Base-by-base conservation (phyloP, 177 flowering plant species). In the Telopea speciosissima region DNA sequence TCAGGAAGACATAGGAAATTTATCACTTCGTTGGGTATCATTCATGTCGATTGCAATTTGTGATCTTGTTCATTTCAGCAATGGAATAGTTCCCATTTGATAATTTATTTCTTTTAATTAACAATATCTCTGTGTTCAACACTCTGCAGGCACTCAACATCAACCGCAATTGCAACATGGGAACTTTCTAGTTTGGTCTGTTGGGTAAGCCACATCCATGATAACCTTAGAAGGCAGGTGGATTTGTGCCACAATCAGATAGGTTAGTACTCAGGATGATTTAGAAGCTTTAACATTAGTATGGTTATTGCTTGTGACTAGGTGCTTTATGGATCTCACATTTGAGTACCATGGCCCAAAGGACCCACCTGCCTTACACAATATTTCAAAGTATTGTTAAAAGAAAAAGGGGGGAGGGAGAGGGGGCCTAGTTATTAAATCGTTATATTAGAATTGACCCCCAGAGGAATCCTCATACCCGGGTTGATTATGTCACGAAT, bases 181-280 rank as follows among this genome's bases (percentile, higher is more conserved):
- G 90, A 86, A 73, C 81, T 93, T 60, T 77, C 79, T 36, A 86
- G 88, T 77, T 78, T 91, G 79, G 79, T 63, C 23, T 54, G 42
- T 66, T 84, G 72, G 76, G 52, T 91, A 68, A 81, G 73, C 70
- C 66, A 65, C 68, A 76, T 86, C 28, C 69, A 72, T 58, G 68
- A 63, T 68, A 69, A 63, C 44, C 83, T 93, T 65, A 81, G 74
- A 24, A 73, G 28, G 72, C 81, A 80, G 44, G 79, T 89, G 73
- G 85, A 86, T 65, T 24, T 40, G 36, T 88, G 85, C 68, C 74
- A 79, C 65, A 81, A 76, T 54, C 81, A 76, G 66, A 84, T 80
- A 85, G 98, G 98, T 91, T 1, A 63, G 65, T 70, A 31, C 23
- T 71, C 11, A 0, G 24, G 40, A 71, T 49, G 3, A 49, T 12